Conservation (phyloP, 2,329 filamentous ascomycete species). For the Clonostachys byssicola region DNA sequence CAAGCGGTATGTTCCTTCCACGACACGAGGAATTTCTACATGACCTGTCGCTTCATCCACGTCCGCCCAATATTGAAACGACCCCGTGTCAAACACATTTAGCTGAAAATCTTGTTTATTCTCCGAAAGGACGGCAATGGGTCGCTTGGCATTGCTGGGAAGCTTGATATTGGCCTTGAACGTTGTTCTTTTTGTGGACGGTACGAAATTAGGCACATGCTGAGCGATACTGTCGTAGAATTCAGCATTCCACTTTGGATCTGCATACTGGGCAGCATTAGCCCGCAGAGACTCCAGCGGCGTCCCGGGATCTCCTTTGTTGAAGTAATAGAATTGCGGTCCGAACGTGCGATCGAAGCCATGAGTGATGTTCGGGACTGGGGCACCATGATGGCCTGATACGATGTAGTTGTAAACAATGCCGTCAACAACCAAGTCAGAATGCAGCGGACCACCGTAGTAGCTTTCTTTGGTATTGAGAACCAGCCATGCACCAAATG, state of each 20-base stretch:
- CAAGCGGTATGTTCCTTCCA: constrained; percentile 54
- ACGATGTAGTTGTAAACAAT: constrained; percentile 60
- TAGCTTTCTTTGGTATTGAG: constrained; percentile 62
- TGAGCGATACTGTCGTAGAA: constrained; percentile 62
- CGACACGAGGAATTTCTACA: constrained; percentile 49
- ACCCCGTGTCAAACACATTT: constrained; percentile 44
- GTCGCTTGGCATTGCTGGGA: constrained; percentile 41
- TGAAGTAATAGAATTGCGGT: constrained; percentile 57
- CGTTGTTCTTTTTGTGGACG: constrained; percentile 42
- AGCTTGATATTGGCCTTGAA: constrained; percentile 46
- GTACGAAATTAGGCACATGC: constrained; percentile 54
- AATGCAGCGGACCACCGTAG: constrained; percentile 57
- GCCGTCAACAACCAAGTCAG: constrained; percentile 59
- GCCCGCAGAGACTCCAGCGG: constrained; percentile 40
- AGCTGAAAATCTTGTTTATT: constrained; percentile 23
- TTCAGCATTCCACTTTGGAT: constrained; percentile 48
- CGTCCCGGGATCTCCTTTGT: constrained; percentile 38
- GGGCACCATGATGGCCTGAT: not conserved
- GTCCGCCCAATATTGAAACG: constrained; percentile 60
- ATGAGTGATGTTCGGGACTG: not conserved
- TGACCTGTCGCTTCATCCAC: constrained; percentile 35
- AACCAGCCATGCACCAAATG: constrained; percentile 58
- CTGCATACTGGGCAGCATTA: constrained; percentile 48
- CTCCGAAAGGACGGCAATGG: constrained; percentile 48
- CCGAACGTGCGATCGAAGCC: constrained; percentile 55